Conservation (phyloP, 2,329 filamentous ascomycete genomes). For the Pseudogymnoascus pannorum region DNA sequence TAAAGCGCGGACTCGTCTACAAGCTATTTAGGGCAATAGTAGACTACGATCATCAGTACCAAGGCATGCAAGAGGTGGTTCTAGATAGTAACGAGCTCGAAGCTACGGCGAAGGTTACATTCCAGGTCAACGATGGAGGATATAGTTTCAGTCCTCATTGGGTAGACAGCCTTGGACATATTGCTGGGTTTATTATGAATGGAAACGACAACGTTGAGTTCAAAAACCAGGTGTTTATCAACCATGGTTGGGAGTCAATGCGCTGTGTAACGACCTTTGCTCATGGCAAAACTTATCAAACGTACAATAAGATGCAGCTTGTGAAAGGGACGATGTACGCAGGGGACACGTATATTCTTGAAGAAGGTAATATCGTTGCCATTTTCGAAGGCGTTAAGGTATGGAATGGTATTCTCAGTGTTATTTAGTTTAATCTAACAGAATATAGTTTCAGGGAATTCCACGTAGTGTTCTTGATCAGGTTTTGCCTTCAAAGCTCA, state of each 20-base stretch:
- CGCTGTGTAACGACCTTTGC: conserved; percentile 42
- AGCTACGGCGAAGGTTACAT: conserved; percentile 37
- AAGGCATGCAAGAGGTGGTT: conserved; percentile 52
- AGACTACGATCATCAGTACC: conserved; percentile 48
- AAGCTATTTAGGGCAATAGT: conserved; percentile 37
- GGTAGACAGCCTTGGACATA: conserved; percentile 52
- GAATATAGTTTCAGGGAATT: not conserved
- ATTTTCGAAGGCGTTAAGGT: conserved; percentile 19
- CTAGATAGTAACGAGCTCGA: conserved; percentile 34
- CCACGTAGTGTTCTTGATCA: not conserved
- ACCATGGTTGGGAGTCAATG: conserved; percentile 51
- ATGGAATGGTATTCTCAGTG: conserved; percentile 22
- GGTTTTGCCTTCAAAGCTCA: not conserved
- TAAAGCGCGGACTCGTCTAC: not conserved
- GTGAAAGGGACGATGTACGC: conserved; percentile 41
- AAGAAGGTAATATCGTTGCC: conserved; percentile 28
- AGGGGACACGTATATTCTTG: conserved; percentile 49
- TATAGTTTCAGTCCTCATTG: conserved; percentile 51
- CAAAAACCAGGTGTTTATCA: conserved; percentile 49
- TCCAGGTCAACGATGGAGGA: conserved; percentile 43
- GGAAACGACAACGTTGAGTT: conserved; percentile 49
- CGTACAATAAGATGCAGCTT: conserved; percentile 50
- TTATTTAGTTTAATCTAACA: not conserved
- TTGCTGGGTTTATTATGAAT: conserved; percentile 56
- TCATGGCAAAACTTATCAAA: conserved; percentile 42